Conservation (phyloP, 2,329 filamentous ascomycete genomes). For the Talaromyces atroroseus region DNA sequence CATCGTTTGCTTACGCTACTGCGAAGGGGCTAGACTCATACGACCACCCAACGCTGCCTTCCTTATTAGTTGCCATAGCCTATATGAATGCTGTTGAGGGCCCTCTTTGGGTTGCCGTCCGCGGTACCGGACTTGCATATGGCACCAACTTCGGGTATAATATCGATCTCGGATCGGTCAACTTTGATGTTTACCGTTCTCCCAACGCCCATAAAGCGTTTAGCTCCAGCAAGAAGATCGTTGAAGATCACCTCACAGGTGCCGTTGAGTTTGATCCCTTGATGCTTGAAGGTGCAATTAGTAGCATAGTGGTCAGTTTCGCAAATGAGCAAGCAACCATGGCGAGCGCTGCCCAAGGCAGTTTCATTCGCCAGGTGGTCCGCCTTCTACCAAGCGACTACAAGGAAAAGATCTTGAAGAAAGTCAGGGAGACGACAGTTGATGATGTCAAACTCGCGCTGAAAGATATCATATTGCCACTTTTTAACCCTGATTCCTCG, state of each 20-base stretch:
- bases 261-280: slow-evolving; percentile 68
- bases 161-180: slow-evolving; percentile 71
- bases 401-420: slow-evolving; percentile 67
- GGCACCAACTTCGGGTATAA: slow-evolving; percentile 74
- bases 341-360: slow-evolving; percentile 71
- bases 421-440: slow-evolving; percentile 67
- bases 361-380: slow-evolving; percentile 77
- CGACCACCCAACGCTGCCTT: slow-evolving; percentile 70
- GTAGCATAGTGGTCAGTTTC: slow-evolving; percentile 76
- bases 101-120: slow-evolving; percentile 87
- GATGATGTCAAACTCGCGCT: slow-evolving; percentile 73
- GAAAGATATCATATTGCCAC: slow-evolving; percentile 66
- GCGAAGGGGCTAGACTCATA: slow-evolving; percentile 69
- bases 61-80: slow-evolving; percentile 78
- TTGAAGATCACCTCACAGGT: slow-evolving; percentile 69
- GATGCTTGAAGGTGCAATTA: slow-evolving; percentile 84
- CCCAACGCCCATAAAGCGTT: slow-evolving; percentile 87
- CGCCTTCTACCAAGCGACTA: slow-evolving; percentile 70
- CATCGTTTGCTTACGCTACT: slow-evolving; percentile 76
- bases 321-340: slow-evolving; percentile 87
- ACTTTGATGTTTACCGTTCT: slow-evolving; percentile 83
- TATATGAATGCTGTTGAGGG: slow-evolving; percentile 94
- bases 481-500: slow-evolving; percentile 73
- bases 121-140: slow-evolving; percentile 89
- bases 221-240: slow-evolving; percentile 65